A percentile compares a stretch with the other conserved stretches of the same genome.
These are phyloP conservation scores for Coleophoma eucalyptorum DNA, from an alignment of 2,329 filamentous ascomycete species.

Conservation along the genomic window DNA sequence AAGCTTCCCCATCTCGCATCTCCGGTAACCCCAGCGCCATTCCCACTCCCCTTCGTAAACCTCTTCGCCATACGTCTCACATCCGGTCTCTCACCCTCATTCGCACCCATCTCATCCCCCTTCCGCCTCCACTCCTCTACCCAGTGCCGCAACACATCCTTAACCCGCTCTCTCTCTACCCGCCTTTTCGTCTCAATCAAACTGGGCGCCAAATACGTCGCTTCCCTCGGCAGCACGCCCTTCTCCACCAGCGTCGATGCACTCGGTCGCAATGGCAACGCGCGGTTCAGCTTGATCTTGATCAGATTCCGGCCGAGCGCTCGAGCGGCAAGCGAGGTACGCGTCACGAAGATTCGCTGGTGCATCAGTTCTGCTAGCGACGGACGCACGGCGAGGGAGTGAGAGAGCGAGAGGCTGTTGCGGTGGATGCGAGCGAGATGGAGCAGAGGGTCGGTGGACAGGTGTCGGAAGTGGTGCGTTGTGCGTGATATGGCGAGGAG, in stretches of 20 bases:
- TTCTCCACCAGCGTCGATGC: constrained; percentile 57
- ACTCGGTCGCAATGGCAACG: constrained; percentile 56
- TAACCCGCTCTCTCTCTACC: constrained; percentile 64
- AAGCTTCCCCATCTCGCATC: constrained; percentile 34
- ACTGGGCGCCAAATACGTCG: constrained; percentile 42
- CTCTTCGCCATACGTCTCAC: constrained; percentile 35
- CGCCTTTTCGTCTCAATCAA: constrained; percentile 59
- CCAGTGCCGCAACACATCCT: constrained; percentile 63
- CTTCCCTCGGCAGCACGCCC: constrained; percentile 60
- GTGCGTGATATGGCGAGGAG: constrained; percentile 35
- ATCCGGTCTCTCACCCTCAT: constrained; percentile 16
- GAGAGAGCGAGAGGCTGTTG: constrained; percentile 49
- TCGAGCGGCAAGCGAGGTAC: constrained; percentile 61
- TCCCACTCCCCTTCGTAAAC: constrained; percentile 26
- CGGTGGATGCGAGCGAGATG: constrained; percentile 58
- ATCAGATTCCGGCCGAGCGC: constrained; percentile 60
- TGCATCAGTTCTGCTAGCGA: constrained; percentile 58
- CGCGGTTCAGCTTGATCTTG: constrained; percentile 59
- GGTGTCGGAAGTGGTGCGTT: constrained; percentile 52
- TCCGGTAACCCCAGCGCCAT: constrained; percentile 33
- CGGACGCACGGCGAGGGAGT: constrained; percentile 55
- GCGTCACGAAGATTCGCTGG: constrained; percentile 63
- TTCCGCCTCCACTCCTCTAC: constrained; percentile 41
- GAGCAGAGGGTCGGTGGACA: constrained; percentile 62
- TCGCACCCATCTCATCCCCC: constrained; percentile 15